Evolutionary conservation across 2,329 filamentous ascomycete genomes (phyloP).

Genomic region (Westerdykella ornata): DNA sequence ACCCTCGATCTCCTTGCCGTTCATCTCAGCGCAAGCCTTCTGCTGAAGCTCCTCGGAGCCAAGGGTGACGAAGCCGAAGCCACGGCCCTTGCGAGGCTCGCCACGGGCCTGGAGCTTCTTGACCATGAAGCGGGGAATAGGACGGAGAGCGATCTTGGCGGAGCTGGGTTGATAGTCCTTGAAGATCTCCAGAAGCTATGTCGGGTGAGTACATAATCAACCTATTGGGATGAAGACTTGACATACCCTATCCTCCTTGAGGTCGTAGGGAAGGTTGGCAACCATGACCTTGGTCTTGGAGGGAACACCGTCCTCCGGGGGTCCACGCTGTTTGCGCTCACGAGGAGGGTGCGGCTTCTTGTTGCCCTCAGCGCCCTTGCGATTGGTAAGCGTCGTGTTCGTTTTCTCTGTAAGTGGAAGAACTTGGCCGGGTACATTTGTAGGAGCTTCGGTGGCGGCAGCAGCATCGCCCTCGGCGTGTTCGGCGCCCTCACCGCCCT

Average conservation of each 20-base stretch:
- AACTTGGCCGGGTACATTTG: slow-evolving; percentile 48
- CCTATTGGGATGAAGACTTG: background rate
- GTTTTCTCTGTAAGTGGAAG: slow-evolving; percentile 47
- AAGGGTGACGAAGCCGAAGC: slow-evolving; percentile 96
- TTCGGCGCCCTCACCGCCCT: slow-evolving; percentile 37
- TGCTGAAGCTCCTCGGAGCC: slow-evolving; percentile 92
- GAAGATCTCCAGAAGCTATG: slow-evolving; percentile 94
- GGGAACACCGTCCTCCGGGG: slow-evolving; percentile 91
- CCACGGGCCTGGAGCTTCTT: slow-evolving; percentile 99
- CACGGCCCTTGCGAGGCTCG: slow-evolving; percentile 97
- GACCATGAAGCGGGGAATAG: slow-evolving; percentile 99
- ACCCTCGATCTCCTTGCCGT: slow-evolving; percentile 97
- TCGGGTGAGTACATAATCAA: slow-evolving; percentile 8
- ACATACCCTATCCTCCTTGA: slow-evolving; percentile 90
- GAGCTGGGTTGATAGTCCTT: slow-evolving; percentile 83
- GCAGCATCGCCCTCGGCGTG: slow-evolving; percentile 44
- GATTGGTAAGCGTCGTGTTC: slow-evolving; percentile 51
- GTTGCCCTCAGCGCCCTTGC: slow-evolving; percentile 40
- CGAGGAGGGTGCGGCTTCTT: slow-evolving; percentile 48
- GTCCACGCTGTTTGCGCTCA: slow-evolving; percentile 76
- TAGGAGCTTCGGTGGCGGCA: slow-evolving; percentile 37
- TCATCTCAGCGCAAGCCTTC: slow-evolving; percentile 97
- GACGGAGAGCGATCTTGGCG: slow-evolving; percentile 96
- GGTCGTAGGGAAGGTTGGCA: slow-evolving; percentile 95
- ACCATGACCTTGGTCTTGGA: slow-evolving; percentile 99